phyloP scores from a whole-genome alignment of 148 eudicot genomes.

The Pharnaceum exiguum region DNA sequence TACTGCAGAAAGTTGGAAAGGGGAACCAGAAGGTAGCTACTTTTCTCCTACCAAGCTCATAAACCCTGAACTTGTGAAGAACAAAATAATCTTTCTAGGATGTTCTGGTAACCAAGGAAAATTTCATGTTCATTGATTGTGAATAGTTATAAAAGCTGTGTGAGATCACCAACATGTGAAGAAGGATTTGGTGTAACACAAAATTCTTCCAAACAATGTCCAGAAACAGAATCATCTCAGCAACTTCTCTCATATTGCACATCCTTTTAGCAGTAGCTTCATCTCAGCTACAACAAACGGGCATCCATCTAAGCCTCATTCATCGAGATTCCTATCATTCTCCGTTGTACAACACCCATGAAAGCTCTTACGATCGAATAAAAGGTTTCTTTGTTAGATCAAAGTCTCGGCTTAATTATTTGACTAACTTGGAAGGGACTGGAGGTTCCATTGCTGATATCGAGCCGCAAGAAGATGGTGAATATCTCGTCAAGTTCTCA shows the following conservation, averaged over 20 bases:
- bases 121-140: conserved; percentile 8
- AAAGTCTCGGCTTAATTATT: conserved; percentile 1
- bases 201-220: conserved; percentile 7
- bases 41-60: conserved; percentile 12
- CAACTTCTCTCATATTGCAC: conserved; percentile 5
- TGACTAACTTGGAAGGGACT: neutral
- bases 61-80: conserved; percentile 1
- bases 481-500: conserved; percentile 14
- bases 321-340: conserved; percentile 14
- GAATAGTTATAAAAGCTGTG: neutral
- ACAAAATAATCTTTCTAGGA: neutral
- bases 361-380: conserved; percentile 2
- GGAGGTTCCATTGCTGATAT: neutral
- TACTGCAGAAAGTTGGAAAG: neutral
- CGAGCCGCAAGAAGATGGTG: conserved; percentile 11
- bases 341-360: conserved; percentile 3
- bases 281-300: neutral
- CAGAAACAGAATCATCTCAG: neutral
- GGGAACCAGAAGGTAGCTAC: neutral
- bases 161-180: neutral
- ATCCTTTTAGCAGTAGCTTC: neutral
- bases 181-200: neutral
- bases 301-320: conserved; percentile 12
- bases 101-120: conserved; percentile 15
- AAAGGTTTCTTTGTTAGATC: conserved; percentile 9